Evolutionary conservation across 2,329 filamentous ascomycete genomes (phyloP), one percentile per base, ranked within the genome.

Genomic region (Aspergillus sp.): DNA sequence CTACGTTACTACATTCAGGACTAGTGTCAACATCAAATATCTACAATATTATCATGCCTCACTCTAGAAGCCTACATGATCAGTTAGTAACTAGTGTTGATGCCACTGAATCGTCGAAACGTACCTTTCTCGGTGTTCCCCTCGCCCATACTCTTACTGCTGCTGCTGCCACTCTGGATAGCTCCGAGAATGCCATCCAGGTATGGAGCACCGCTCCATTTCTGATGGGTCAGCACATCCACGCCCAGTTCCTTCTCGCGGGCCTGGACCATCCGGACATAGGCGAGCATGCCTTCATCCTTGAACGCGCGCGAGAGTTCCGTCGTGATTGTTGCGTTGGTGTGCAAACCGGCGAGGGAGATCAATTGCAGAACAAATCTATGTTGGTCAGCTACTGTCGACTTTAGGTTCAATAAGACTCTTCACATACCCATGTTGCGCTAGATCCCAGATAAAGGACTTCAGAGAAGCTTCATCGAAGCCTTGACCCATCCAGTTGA

Each of bases 401-500:
- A 5, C n/a, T 45, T 8, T 4, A 15, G 3, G 15, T 32, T 13
- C 15, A 51, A 8, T 21, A 12, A 23, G 28, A 12, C 30, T 21
- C 25, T 10, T 7, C 28, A 87, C 87, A 73, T 88, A 94, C 62
- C 94, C 94, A 70, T 97, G 90, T 74, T 89, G 87, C 8, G 93
- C 95, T 66, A 99, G 87, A 75, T 98, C 94, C 94, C 94, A 98
- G 69, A 99, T 91, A 76, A 99, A 99, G 5, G 87, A 92, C 79
- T 90, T 92, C 58, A 99, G 84, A 5, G 89, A 89, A 63, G 87
- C 88, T 65, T 92, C 87, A 3, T 86, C 89, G 79, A 98, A 99
- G 30, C 94, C 95, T 74, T 98, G 93, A 10, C 88, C 88, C 87
- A 96, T 95, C 95, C 95, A 99, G 83, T 99, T 98, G 85, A 99